phyloP scores from a whole-genome alignment of 83 land plant genomes.

The Larix sibirica region DNA sequence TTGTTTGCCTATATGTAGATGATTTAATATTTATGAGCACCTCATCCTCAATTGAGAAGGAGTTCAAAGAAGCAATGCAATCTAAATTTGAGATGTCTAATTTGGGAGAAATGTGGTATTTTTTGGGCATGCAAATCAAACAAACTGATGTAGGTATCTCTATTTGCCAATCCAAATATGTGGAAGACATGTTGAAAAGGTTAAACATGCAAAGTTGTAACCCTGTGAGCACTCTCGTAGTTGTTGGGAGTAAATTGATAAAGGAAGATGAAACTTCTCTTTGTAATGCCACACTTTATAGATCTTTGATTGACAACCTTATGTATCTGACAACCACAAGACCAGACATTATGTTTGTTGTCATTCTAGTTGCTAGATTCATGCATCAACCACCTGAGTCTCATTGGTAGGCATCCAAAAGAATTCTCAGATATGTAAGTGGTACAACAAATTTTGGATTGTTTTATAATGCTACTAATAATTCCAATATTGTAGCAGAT shows the following conservation, averaged over 20 bases:
- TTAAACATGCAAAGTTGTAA: slow-evolving; percentile 5
- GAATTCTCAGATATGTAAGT: slow-evolving; percentile 15
- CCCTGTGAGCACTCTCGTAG: background rate
- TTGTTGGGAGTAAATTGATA: background rate
- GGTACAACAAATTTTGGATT: slow-evolving; percentile 1
- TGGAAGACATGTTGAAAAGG: background rate
- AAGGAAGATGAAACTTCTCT: background rate
- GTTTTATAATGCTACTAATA: background rate
- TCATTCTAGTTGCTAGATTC: slow-evolving; percentile 16
- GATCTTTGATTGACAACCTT: slow-evolving; percentile 6
- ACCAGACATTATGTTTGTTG: background rate
- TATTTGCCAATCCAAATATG: slow-evolving; percentile 21
- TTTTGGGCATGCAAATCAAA: slow-evolving; percentile 23
- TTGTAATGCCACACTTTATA: background rate
- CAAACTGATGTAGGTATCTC: background rate
- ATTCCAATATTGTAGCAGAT: background rate
- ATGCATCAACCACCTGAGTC: background rate
- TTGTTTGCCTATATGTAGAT: too few species aligned
- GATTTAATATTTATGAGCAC: too few species aligned
- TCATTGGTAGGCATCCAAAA: slow-evolving; percentile 18
- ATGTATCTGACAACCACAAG: slow-evolving; percentile 13
- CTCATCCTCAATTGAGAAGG: too few species aligned
- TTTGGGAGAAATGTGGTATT: slow-evolving; percentile 14
- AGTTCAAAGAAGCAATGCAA: too few species aligned
- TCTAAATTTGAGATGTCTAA: slow-evolving; percentile 5